Conservation (phyloP, 2,329 filamentous ascomycete species). For the Macroventuria anomochaeta region DNA sequence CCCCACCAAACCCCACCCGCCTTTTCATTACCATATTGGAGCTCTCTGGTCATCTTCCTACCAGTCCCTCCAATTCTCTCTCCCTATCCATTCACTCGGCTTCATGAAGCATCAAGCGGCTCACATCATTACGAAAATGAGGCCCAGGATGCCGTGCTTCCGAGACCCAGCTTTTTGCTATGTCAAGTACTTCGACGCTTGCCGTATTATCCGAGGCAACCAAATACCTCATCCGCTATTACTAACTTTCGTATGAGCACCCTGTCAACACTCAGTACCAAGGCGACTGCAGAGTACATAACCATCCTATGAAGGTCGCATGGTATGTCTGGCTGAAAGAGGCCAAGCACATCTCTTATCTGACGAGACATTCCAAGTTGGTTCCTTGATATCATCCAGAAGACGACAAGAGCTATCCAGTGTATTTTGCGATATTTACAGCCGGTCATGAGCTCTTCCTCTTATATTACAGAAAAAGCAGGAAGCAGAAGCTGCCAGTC, state of each 20-base stretch:
- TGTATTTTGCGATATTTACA: too few relatives aligned
- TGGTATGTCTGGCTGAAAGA: too few relatives aligned
- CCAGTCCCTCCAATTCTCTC: not conserved
- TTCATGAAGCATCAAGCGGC: not conserved
- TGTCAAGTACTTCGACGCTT: slow-evolving; percentile 5
- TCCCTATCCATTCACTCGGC: not conserved
- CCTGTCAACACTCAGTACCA: not conserved
- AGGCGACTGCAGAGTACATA: too few relatives aligned
- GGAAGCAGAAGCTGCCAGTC: too few relatives aligned
- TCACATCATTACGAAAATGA: not conserved
- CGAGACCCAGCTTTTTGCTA: slow-evolving; percentile 6
- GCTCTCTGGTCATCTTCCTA: not conserved
- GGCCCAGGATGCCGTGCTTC: not conserved
- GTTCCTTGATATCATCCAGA: too few relatives aligned
- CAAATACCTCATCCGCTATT: not conserved
- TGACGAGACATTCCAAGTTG: too few relatives aligned
- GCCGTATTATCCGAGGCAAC: slow-evolving; percentile 14
- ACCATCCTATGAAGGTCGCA: too few relatives aligned
- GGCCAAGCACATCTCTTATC: too few relatives aligned
- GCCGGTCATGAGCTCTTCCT: too few relatives aligned
- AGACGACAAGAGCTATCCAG: too few relatives aligned
- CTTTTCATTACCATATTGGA: not conserved
- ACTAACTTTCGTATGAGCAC: not conserved
- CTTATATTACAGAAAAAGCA: too few relatives aligned
- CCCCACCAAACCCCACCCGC: slow-evolving; percentile 6